A percentile compares a stretch with the other conserved stretches of the same genome.
Evolutionary conservation across 1,284 basidiomycete species (phyloP).

Genomic region (Rhizoctonia solani): DNA sequence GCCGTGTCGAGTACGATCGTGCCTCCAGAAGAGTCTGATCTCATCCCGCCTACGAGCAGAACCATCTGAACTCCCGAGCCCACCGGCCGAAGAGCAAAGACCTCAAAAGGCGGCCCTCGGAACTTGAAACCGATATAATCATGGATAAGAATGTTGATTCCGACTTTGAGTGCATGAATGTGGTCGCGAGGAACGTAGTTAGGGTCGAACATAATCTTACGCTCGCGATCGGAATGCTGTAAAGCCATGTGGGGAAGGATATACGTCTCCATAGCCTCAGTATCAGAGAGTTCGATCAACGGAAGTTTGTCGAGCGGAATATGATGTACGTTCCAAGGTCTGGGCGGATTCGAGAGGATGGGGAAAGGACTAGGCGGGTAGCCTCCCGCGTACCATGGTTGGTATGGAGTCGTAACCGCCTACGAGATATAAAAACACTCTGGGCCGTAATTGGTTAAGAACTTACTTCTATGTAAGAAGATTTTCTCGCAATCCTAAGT

Average conservation of each 20-base stretch:
- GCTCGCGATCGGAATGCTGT: no score
- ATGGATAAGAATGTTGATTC: slow-evolving; percentile 41
- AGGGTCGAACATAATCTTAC: no score
- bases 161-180: no score
- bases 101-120: slow-evolving; percentile 31
- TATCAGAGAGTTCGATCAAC: no score
- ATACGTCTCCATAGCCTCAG: no score
- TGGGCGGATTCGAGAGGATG: slow-evolving; percentile 30
- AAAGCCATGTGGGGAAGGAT: no score
- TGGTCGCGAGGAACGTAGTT: no score
- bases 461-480: slow-evolving; percentile 57
- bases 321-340: slow-evolving; percentile 47
- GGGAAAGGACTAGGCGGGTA: slow-evolving; percentile 47
- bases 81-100: slow-evolving; percentile 45
- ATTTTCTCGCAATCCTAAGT: slow-evolving; percentile 56
- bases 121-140: slow-evolving; percentile 40
- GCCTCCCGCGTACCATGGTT: slow-evolving; percentile 40
- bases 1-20: slow-evolving; percentile 54
- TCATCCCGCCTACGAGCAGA: slow-evolving; percentile 51
- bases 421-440: slow-evolving; percentile 26
- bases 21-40: slow-evolving; percentile 52
- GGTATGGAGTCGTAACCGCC: slow-evolving; percentile 45
- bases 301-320: slow-evolving; percentile 39
- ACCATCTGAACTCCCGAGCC: slow-evolving; percentile 45
- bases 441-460: slow-evolving; percentile 19